phyloP scores from a whole-genome alignment of 1,284 basidiomycete genomes.

The Somion occarium region DNA sequence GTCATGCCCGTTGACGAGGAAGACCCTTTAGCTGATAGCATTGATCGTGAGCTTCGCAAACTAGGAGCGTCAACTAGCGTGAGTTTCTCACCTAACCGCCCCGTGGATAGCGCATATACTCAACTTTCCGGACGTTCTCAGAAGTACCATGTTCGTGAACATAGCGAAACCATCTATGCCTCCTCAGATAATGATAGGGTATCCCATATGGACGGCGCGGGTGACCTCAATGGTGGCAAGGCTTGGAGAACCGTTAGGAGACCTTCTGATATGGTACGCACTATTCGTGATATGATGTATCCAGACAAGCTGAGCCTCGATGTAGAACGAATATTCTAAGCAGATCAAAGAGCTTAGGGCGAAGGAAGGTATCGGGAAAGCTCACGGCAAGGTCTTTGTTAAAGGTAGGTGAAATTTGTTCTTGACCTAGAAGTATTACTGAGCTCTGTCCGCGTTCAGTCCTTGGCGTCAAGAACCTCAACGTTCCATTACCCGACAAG shows the following conservation, averaged over 20 bases:
- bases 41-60: slow-evolving; percentile 64
- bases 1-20: slow-evolving; percentile 38
- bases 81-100: slow-evolving; percentile 19
- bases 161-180: slow-evolving; percentile 73
- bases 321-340: slow-evolving; percentile 86
- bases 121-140: slow-evolving; percentile 16
- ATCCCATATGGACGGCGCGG: slow-evolving; percentile 63
- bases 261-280: slow-evolving; percentile 87
- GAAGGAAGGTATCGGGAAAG: slow-evolving; percentile 73
- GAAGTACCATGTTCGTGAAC: slow-evolving; percentile 66
- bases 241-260: slow-evolving; percentile 87
- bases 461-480: slow-evolving; percentile 68
- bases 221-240: slow-evolving; percentile 77
- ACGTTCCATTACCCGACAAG: slow-evolving; percentile 71
- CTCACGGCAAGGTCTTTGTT: slow-evolving; percentile 91
- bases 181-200: slow-evolving; percentile 68
- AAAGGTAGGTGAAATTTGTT: slow-evolving; percentile 50
- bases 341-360: slow-evolving; percentile 80
- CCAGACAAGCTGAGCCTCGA: no score
- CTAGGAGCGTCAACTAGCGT: slow-evolving; percentile 45
- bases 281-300: background rate
- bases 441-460: slow-evolving; percentile 41
- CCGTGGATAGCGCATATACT: background rate
- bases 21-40: slow-evolving; percentile 56
- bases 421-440: background rate